These are phyloP conservation scores for Tetratostichococcus sp. DNA, from an alignment of 139 green algal species.

Conservation along the genomic window DNA sequence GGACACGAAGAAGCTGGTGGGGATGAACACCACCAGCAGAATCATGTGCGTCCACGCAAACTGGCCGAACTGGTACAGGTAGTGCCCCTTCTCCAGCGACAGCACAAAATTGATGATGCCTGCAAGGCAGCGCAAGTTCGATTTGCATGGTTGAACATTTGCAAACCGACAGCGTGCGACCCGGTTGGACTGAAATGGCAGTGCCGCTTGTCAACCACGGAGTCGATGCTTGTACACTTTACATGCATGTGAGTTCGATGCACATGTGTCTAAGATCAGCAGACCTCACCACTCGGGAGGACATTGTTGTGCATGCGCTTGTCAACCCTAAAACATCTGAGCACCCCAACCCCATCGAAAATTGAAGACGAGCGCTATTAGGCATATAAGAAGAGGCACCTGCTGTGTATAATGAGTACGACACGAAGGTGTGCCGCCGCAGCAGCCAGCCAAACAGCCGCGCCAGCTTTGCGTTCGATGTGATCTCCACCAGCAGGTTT, in stretches of 20 bases:
- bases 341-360: no score
- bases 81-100: conserved; percentile 79
- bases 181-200: no score
- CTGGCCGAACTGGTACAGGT: conserved; percentile 95
- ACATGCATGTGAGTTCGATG: no score
- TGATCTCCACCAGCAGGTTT: conserved; percentile 79
- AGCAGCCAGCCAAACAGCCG: conserved; percentile 61
- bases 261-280: not conserved
- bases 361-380: no score
- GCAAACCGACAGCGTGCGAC: not conserved
- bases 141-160: no score
- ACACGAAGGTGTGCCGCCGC: conserved; percentile 71
- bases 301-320: not conserved
- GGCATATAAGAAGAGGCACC: no score
- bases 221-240: no score
- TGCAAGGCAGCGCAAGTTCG: conserved; percentile 23
- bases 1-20: conserved; percentile 83
- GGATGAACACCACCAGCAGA: conserved; percentile 84
- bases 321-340: not conserved
- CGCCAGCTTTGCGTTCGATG: conserved; percentile 39
- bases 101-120: conserved; percentile 92
- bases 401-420: conserved; percentile 74
- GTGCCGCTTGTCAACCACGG: no score
- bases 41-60: conserved; percentile 99
- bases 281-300: not conserved